Base-by-base conservation (phyloP, 2,329 filamentous ascomycete species). In the Colletotrichum liaoningense region DNA sequence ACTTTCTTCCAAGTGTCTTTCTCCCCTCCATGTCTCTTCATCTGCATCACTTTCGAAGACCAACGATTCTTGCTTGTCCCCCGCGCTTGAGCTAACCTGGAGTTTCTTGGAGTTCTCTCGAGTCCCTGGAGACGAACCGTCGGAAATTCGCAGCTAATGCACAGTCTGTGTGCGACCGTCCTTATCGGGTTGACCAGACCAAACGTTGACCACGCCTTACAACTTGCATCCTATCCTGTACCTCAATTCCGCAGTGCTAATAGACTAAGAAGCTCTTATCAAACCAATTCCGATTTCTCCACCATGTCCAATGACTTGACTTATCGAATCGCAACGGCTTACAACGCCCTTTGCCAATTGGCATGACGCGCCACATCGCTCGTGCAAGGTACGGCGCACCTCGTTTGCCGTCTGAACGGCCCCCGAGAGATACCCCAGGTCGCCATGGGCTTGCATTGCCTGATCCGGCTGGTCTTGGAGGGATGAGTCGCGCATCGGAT, bases 241-340 rank as follows among this genome's bases (percentile, higher is more conserved):
- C 28, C 56, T 33, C 63, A 35, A 33, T 38, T n/a, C n/a, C n/a
- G n/a, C n/a, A n/a, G n/a, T n/a, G n/a, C n/a, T n/a, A n/a, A n/a
- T n/a, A n/a, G n/a, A n/a, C n/a, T n/a, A n/a, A n/a, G n/a, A n/a
- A 69, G 52, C 66, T 60, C 54, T 69, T 69, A 73, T 69, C 70
- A 35, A 57, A 46, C n/a, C 9, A 63, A 16, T 38, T 14, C 28
- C 28, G 6, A 30, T 9, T 30, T 54, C 66, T 22, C 70, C 59
- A 69, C 55, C 46, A 7, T 35, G 38, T 70, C 28, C 67, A 65
- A 62, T 71, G 60, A 35, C 12, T 49, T 56, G 54, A 46, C 26
- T 58, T 57, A 49, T 60, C 49, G 35, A 19, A 33, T 16, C 9
- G 28, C 28, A 35, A 35, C 2, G 55, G 9, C 33, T 60, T 67